A percentile compares a stretch with the other conserved stretches of the same genome.
Conservation (phyloP, 164 flowering plant genomes). For the Paratinospora sagittata region DNA sequence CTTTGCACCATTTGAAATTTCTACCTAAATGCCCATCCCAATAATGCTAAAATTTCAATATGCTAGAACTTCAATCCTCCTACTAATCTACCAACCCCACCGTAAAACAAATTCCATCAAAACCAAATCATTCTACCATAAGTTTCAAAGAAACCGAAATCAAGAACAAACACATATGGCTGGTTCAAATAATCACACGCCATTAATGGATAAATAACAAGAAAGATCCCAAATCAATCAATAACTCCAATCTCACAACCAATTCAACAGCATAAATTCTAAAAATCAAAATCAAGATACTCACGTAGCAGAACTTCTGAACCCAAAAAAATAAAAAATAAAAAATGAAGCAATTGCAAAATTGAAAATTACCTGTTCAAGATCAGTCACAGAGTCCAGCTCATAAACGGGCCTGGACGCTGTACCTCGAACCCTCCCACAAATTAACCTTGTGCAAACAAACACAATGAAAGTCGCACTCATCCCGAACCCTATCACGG, state of each 20-base stretch:
- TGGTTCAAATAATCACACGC: too few species aligned
- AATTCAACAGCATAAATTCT: neutral
- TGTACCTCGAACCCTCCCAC: slow-evolving; percentile 49
- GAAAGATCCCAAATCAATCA: too few species aligned
- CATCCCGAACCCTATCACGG: slow-evolving; percentile 78
- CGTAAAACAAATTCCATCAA: neutral
- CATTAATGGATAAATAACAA: too few species aligned
- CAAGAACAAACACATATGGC: neutral
- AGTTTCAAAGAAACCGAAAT: neutral
- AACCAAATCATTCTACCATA: neutral
- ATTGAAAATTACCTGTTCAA: slow-evolving; percentile 41
- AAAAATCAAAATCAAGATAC: neutral
- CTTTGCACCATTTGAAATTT: too few species aligned
- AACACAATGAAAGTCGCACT: slow-evolving; percentile 74
- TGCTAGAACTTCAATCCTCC: neutral
- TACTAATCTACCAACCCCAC: too few species aligned
- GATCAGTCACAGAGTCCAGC: slow-evolving; percentile 46
- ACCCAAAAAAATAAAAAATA: too few species aligned
- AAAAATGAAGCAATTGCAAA: neutral
- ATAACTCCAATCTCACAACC: neutral
- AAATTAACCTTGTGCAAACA: slow-evolving; percentile 66
- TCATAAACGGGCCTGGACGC: slow-evolving; percentile 45
- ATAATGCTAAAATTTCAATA: neutral
- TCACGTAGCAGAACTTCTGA: neutral
- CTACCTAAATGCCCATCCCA: neutral